Evolutionary conservation across 2,329 filamentous ascomycete genomes (phyloP).

Genomic region (Clonostachys solani): DNA sequence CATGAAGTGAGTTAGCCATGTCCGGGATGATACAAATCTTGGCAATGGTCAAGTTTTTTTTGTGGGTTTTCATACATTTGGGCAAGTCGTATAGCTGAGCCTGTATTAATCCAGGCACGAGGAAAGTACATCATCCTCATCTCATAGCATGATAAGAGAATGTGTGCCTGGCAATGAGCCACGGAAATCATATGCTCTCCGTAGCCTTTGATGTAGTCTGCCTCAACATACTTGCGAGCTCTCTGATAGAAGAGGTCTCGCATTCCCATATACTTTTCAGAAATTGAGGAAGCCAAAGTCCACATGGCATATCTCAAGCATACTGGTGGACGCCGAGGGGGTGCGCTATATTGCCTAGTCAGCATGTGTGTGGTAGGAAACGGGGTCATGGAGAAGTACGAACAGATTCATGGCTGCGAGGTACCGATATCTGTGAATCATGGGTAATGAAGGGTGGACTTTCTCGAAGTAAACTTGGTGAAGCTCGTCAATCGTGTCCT

Average conservation of each 20-base stretch:
- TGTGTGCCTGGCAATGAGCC: slow-evolving; percentile 81
- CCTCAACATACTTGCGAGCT: slow-evolving; percentile 83
- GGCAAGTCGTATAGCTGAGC: slow-evolving; percentile 71
- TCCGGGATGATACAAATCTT: slow-evolving; percentile 17
- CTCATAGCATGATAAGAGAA: slow-evolving; percentile 77
- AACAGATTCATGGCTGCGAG: slow-evolving; percentile 82
- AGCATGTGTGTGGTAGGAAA: slow-evolving; percentile 2
- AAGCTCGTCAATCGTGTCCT: slow-evolving; percentile 75
- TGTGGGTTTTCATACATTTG: slow-evolving; percentile 59
- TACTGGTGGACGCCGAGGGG: slow-evolving; percentile 79
- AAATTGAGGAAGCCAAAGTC: slow-evolving; percentile 83
- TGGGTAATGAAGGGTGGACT: slow-evolving; percentile 77
- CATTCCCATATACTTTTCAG: slow-evolving; percentile 74
- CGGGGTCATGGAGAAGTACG: slow-evolving; percentile 12
- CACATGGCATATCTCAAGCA: slow-evolving; percentile 93
- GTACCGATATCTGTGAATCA: slow-evolving; percentile 87
- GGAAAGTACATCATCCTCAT: slow-evolving; percentile 99
- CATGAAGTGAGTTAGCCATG: slow-evolving; percentile 34
- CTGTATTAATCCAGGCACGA: slow-evolving; percentile 89
- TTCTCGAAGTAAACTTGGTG: slow-evolving; percentile 89
- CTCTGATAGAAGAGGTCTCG: slow-evolving; percentile 89
- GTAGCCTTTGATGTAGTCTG: slow-evolving; percentile 87
- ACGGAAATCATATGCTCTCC: slow-evolving; percentile 86
- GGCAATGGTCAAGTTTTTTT: too few relatives aligned
- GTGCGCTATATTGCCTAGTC: slow-evolving; percentile 45